These are phyloP conservation scores for Penicillium bovifimosum DNA, from an alignment of 495 filamentous ascomycete genomes.

Conservation along the genomic window DNA sequence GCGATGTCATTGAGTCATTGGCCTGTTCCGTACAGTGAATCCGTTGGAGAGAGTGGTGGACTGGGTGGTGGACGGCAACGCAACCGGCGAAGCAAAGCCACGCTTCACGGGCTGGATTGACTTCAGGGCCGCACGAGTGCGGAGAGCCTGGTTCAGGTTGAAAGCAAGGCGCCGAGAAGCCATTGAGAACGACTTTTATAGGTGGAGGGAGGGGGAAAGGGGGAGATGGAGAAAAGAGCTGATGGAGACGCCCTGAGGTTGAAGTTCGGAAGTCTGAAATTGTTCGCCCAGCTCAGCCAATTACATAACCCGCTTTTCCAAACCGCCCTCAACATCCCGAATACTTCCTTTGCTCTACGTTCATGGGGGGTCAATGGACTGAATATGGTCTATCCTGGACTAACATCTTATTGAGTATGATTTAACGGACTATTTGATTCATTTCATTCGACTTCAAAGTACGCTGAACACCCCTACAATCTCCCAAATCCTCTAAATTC, in stretches of 20 bases:
- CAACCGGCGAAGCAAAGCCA: slow-evolving; percentile 80
- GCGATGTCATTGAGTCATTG: slow-evolving; percentile 21
- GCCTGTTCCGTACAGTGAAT: slow-evolving; percentile 67
- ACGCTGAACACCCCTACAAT: neutral
- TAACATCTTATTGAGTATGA: neutral
- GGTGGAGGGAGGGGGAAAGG: slow-evolving; percentile 26
- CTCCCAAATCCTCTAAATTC: neutral
- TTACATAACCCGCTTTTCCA: slow-evolving; percentile 48
- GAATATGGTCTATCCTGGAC: too few species aligned
- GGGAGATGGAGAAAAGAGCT: slow-evolving; percentile 32
- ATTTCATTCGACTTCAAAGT: neutral
- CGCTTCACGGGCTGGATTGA: slow-evolving; percentile 67
- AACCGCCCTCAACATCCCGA: slow-evolving; percentile 36
- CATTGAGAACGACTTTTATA: slow-evolving; percentile 53
- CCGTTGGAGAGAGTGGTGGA: slow-evolving; percentile 95
- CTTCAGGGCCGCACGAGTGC: slow-evolving; percentile 70
- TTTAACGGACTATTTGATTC: too few species aligned
- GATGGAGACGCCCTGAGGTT: slow-evolving; percentile 43
- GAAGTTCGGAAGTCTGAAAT: slow-evolving; percentile 49
- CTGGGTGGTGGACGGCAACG: slow-evolving; percentile 72
- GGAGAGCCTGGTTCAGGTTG: slow-evolving; percentile 80
- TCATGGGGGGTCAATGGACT: neutral
- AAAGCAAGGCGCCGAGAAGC: slow-evolving; percentile 90
- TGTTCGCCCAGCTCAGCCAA: slow-evolving; percentile 45
- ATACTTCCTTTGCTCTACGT: slow-evolving; percentile 25